Base-by-base conservation (phyloP, 202 grass and related monocot species). In the Zizania palustris region DNA sequence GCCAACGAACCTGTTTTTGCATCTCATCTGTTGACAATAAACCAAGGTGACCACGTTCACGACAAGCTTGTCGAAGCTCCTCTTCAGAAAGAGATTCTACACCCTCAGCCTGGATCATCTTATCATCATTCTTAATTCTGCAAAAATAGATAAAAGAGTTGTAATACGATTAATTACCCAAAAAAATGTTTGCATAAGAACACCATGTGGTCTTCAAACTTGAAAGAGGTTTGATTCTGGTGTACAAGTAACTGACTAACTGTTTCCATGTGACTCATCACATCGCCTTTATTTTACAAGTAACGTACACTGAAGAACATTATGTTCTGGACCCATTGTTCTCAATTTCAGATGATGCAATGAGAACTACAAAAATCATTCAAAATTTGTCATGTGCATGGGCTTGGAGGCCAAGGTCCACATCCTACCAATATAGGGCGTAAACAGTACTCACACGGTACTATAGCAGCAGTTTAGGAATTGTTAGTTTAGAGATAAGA, bases 41-140 rank as follows among this genome's bases (percentile, higher is more conserved):
- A 77, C 77, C 94, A 86, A 97, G 89, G 71, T 93, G 86, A 19
- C 91, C 94, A 72, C 94, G 85, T 77, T 97, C 94, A 20, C 89
- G 85, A 78, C 94, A 97, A 65, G 94, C 94, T 49, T 97, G 94
- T 73, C 83, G 84, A 77, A 97, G 86, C 80, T 97, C 94, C 63
- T 94, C 74, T 42, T 97, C 94, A 84, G 91, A 92, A 86, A 97
- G 91, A 90, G 91, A 85, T 38, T 90, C 89, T 44, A 97, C 48
- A 60, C 91, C 95, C 69, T 97, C 95, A 60, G 76, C 65, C 59
- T 92, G 89, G 48, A 94, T 93, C 76, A 97, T 79, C 68, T 88
- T 97, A 83, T 97, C 95, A 80, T 97, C 95, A 78, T 92, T 86
- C 58, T 92, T 97, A 69, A 97, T 97, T 70, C 95, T 97, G 58